Evolutionary conservation across 371 early-diverging fungal genomes (phyloP), one percentile per base, ranked within the genome.

Genomic region (Circinella umbellata): DNA sequence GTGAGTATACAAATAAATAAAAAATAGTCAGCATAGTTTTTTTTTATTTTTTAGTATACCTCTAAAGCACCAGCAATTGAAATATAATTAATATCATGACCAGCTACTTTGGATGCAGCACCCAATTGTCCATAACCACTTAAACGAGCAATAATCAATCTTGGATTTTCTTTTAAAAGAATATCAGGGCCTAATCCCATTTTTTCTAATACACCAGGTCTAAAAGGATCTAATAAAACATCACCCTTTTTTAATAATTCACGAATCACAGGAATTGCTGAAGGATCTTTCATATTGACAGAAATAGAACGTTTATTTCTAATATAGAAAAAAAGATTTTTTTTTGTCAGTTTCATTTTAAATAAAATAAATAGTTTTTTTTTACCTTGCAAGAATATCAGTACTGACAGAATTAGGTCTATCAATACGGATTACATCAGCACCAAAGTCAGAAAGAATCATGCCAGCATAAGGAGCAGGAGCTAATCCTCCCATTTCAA

Each of bases 71-170:
- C 94, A 27, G 92, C 78, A 36, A 88, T 81, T 7, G 93, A 87
- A 17, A 92, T 65, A 73, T 92, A 93, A 65, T 92, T 93, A 67
- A 92, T 88, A 71, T 93, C 94, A 69, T 93, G 94, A 0, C 92
- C 94, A 4, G 94, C 94, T 71, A 84, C 85, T 47, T 77, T 73
- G 15, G 90, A 81, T 39, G 73, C 78, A n/a, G 71, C 57, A 35
- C 92, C 92, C 9, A 70, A 63, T 66, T 91, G 94, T 5, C 92
- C 92, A 75, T 85, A 93, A 4, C 94, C 94, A 18, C 90, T 91
- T 64, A 92, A 70, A 14, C 92, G 75, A 5, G 90, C 92, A 80
- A 86, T 84, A 67, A 93, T 82, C 61, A 91, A 70, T 4, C 84
- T 62, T 4, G 90, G 88, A 74, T 92, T 92, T 27, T 73, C 55